Evolutionary conservation across 352 stramenopile genomes (phyloP), one percentile per base, ranked within the genome.

Genomic region (Halophytophthora batemanensis): DNA sequence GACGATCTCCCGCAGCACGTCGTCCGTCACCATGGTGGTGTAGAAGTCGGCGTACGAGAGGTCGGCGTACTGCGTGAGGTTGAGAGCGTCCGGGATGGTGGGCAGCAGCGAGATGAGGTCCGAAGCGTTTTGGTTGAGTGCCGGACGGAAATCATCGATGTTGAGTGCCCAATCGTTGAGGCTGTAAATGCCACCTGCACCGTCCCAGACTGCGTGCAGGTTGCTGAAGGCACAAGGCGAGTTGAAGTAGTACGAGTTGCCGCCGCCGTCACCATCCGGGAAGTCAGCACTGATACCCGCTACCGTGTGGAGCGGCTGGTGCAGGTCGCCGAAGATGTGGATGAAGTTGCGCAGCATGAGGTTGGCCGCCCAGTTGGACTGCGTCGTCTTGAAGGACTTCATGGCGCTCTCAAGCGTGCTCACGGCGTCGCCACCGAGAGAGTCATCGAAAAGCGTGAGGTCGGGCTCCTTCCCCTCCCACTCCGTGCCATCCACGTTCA

Each of bases 201-300:
- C 64, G 23, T 90, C 79, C 69, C 72, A 90, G 14, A 87, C 56
- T 3, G 74, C 72, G 57, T 90, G 79, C 25, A 87, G 51, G 73
- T 90, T 90, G 36, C 53, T 69, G 56, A 73, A 74, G 3, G 41
- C 64, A 35, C 79, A 90, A 4, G 74, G 68, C 5, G 48, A 56
- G 21, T 34, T 45, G 37, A 90, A 87, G 21, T 56, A 64, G 52
- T 84, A 84, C 10, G 50, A 62, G 75, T 89, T 89, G 25, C 78
- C 75, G 12, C 78, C 78, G 4, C 55, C 56, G 45, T 89, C 78
- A 23, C 78, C 78, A 10, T 55, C 48, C 5, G 78, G 78, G 34
- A 82, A 69, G 25, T 65, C 61, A 2, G 57, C 56, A 21, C 59
- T 79, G 48, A 87, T 64, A 10, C 71, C 75, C 0, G 63, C 63